A percentile compares a stretch with the other conserved stretches of the same genome.
Evolutionary conservation across 75 land plant species (phyloP).

Genomic region (Isoetes taiwanensis): DNA sequence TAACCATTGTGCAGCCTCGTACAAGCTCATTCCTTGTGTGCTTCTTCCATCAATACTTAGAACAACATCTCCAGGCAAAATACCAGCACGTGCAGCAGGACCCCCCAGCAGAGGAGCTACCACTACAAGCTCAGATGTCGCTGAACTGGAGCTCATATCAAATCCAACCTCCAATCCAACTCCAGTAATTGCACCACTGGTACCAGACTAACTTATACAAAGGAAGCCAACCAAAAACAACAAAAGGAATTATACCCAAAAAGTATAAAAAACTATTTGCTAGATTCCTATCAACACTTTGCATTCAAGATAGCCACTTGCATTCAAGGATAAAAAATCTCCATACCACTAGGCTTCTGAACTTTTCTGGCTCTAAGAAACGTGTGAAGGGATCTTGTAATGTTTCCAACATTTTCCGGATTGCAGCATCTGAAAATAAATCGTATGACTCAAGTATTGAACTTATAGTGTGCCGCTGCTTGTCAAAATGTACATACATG

Average conservation of each 20-base stretch:
- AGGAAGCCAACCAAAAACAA: no score
- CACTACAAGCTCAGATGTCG: conserved; percentile 54
- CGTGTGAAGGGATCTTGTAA: conserved; percentile 94
- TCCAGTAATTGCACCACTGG: conserved; percentile 82
- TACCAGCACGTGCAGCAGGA: conserved; percentile 85
- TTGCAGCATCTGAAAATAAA: conserved; percentile 54
- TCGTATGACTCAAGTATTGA: background rate
- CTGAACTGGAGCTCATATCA: conserved; percentile 32
- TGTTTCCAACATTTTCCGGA: conserved; percentile 80
- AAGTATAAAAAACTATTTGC: no score
- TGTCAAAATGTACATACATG: conserved; percentile 39
- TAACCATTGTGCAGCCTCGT: conserved; percentile 84
- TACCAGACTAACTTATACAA: conserved; percentile 98
- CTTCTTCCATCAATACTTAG: conserved; percentile 50
- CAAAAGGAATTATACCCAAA: no score
- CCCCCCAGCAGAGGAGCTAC: conserved; percentile 74
- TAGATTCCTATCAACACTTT: no score
- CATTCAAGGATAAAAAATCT: no score
- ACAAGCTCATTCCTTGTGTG: conserved; percentile 70
- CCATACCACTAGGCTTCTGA: conserved; percentile 75
- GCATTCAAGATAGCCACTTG: no score
- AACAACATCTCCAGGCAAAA: conserved; percentile 74
- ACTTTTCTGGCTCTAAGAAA: conserved; percentile 88
- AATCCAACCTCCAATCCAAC: conserved; percentile 92
- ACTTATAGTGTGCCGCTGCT: background rate